Conservation (phyloP, 2,329 filamentous ascomycete species). For the Chalara sp. region DNA sequence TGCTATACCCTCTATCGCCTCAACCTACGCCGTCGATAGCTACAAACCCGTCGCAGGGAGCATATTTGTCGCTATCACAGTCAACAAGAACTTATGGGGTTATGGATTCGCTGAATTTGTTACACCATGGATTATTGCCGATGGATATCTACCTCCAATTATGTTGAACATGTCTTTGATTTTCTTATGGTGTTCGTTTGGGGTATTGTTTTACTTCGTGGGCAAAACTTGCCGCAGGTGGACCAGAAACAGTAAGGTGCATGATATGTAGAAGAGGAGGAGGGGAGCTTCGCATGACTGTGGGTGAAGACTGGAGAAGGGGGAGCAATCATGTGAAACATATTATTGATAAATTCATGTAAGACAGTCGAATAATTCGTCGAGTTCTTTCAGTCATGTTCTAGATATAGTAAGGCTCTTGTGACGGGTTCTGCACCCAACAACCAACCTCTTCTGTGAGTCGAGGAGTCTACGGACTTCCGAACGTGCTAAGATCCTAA, state of each 20-base stretch:
- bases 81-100: constrained; percentile 39
- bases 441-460: too few relatives aligned
- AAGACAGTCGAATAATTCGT: too few relatives aligned
- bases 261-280: constrained; percentile 34
- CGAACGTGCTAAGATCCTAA: too few relatives aligned
- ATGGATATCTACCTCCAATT: constrained; percentile 48
- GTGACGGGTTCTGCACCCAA: too few relatives aligned
- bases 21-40: neutral
- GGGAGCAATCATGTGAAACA: too few relatives aligned
- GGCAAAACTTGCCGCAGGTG: constrained; percentile 52
- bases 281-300: neutral
- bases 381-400: too few relatives aligned
- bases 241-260: constrained; percentile 48
- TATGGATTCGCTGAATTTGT: constrained; percentile 53
- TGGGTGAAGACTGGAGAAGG: too few relatives aligned
- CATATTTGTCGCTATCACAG: neutral
- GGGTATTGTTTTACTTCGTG: constrained; percentile 48
- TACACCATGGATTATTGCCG: constrained; percentile 41
- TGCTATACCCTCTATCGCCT: neutral
- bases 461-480: too few relatives aligned
- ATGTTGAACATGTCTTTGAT: constrained; percentile 52
- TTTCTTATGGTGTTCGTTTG: constrained; percentile 43
- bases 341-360: too few relatives aligned
- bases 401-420: too few relatives aligned
- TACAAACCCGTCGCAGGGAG: neutral